These are phyloP conservation scores for Lupinus albus DNA, from an alignment of 306 rosid species.

Conservation along the genomic window DNA sequence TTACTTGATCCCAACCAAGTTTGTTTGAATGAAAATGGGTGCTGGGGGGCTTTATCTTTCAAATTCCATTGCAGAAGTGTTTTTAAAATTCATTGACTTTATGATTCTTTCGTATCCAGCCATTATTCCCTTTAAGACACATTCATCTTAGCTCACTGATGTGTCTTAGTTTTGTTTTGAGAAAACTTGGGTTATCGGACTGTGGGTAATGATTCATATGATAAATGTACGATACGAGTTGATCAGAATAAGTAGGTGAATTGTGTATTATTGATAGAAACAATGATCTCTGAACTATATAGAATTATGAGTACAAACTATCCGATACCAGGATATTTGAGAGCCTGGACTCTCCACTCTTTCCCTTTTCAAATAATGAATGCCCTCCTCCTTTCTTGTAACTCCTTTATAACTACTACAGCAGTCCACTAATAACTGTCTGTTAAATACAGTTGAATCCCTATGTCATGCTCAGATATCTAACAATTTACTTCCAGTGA, in stretches of 20 bases:
- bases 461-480: too few species aligned
- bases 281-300: too few species aligned
- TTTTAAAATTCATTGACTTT: slow-evolving; percentile 33
- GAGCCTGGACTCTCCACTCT: too few species aligned
- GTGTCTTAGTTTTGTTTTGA: slow-evolving; percentile 1
- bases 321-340: too few species aligned
- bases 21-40: background rate
- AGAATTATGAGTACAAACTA: too few species aligned
- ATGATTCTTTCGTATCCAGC: slow-evolving; percentile 18
- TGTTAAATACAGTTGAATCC: too few species aligned
- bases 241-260: too few species aligned
- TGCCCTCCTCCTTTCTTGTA: too few species aligned
- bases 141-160: background rate
- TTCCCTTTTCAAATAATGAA: too few species aligned
- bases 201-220: slow-evolving; percentile 20
- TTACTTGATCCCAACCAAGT: slow-evolving; percentile 11
- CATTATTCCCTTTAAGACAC: slow-evolving; percentile 19
- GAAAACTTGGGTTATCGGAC: slow-evolving; percentile 31
- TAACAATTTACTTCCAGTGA: slow-evolving; percentile 9
- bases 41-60: slow-evolving; percentile 20
- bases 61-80: slow-evolving; percentile 15
- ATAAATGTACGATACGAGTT: background rate
- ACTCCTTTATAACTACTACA: too few species aligned
- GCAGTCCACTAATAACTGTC: too few species aligned
- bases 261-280: too few species aligned